Evolutionary conservation across 1,284 basidiomycete genomes (phyloP), one percentile per base, ranked within the genome.

Genomic region (Rhodotorula glutinis): DNA sequence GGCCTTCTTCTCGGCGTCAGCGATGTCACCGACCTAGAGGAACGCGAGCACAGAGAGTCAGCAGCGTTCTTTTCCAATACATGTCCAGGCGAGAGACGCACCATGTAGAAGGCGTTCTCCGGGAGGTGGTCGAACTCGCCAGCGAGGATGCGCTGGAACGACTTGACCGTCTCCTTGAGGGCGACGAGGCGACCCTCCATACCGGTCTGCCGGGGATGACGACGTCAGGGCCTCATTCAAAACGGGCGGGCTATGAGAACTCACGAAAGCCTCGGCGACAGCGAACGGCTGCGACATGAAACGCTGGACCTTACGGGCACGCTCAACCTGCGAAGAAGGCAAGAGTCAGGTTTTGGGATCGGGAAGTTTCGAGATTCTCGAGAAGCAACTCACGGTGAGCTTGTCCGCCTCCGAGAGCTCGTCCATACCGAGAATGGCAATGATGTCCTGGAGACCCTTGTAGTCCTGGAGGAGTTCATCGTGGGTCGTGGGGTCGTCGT

Each of bases 401-500:
- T 98, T 98, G 84, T 98, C 95, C 84, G 97, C 94, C 81, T 98
- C 95, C 46, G 93, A 97, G 85, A 98, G 88, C 82, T 98, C 95
- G 80, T 98, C 95, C 95, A 98, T 98, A 86, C 56, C 95, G 78
- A 98, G 82, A 83, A 95, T 94, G 78, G 92, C 90, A 83, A 92
- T 92, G 78, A 85, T 85, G 78, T 84, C 84, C 84, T 98, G 95
- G 78, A 98, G 88, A 66, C 93, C 96, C 85, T 98, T 98, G 89
- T 98, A 98, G 82, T 95, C 91, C 84, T 98, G 95, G 75, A 98
- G 90, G 78, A 97, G 93, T 85, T 96, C 95, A 73, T 93, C 91
- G 69, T 90, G 88, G 68, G 93, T 95, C 68, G 95, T 94, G 75
- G 95, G 87, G 62, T 91, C 85, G 83, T 98, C 98, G 84, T 98